phyloP scores from a whole-genome alignment of 352 stramenopile genomes.

The Globisporangium mamillatum region DNA sequence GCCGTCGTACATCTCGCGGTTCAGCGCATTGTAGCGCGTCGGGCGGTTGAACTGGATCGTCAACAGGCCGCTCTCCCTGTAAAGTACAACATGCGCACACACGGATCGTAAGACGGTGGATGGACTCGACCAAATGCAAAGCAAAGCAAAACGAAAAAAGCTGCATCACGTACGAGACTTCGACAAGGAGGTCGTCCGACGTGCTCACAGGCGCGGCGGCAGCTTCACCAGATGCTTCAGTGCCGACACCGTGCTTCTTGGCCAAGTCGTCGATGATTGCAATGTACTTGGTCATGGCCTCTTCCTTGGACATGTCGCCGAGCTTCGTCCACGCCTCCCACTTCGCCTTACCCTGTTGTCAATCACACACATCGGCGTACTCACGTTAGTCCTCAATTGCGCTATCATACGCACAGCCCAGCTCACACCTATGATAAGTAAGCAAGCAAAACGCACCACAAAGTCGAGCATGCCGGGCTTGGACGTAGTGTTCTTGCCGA shows the following conservation, averaged over 20 bases:
- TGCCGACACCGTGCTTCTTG: conserved; percentile 33
- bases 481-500: conserved; percentile 55
- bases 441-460: conserved; percentile 33
- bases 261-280: conserved; percentile 70
- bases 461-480: conserved; percentile 82
- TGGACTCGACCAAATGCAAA: background rate
- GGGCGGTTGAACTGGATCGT: conserved; percentile 80
- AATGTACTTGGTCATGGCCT: conserved; percentile 74
- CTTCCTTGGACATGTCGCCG: conserved; percentile 59
- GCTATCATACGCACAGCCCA: background rate
- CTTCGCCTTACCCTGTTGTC: conserved; percentile 54
- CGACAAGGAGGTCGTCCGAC: conserved; percentile 53
- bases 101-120: background rate
- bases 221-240: background rate
- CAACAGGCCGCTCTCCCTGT: conserved; percentile 57
- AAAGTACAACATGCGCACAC: background rate
- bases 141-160: background rate
- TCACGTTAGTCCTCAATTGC: background rate
- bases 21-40: conserved; percentile 87
- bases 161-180: conserved; percentile 39
- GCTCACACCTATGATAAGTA: background rate
- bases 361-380: background rate
- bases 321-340: conserved; percentile 79
- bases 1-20: conserved; percentile 77
- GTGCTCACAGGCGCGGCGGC: conserved; percentile 14